Evolutionary conservation across 2,329 filamentous ascomycete species (phyloP), one percentile per base, ranked within the genome.

Genomic region (Neofusicoccum parvum): DNA sequence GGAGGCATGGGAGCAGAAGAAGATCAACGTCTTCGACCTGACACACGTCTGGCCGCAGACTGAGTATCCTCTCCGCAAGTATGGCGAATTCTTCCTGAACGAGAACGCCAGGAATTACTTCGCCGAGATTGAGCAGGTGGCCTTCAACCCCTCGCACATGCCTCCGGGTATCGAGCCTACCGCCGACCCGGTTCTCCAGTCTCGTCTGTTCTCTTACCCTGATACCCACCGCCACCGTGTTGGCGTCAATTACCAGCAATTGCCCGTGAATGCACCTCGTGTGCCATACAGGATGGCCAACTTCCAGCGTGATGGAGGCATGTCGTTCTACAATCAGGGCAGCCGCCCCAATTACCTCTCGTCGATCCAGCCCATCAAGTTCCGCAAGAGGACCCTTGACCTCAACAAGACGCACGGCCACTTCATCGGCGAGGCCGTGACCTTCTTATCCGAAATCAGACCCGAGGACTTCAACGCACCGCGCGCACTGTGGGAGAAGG

Each of bases 271-370:
- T 78, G 70, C 81, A 80, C 76, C 80, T 72, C 79, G 80, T 80
- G 80, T 78, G 83, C 86, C 82, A 83, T 83, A 90, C 79, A 67
- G 81, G 4, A 80, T 85, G 54, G 81, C 79, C 70, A 90, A 90
- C 68, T 91, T 88, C 82, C 89, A 92, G 75, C 87, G 90, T 67
- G 90, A 92, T 72, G 91, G 91, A 15, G 73, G 76, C 66, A 92
- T 92, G 89, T 85, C 88, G 1, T 86, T 87, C 71, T 82, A 85
- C 73, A 90, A 92, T 78, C 86, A 88, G 70, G 86, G 86, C 62
- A 79, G 83, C 3, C 83, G 86, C 67, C 83, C 85, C 14, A 82
- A 84, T 70, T 88, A 87, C 73, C 80, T 85, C 12, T 82, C 80
- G 39, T 84, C 82, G 10, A 84, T 85, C 59, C 74, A 83, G 71